phyloP scores from a whole-genome alignment of 805 yeast species.

The Candida taoyuanica region DNA sequence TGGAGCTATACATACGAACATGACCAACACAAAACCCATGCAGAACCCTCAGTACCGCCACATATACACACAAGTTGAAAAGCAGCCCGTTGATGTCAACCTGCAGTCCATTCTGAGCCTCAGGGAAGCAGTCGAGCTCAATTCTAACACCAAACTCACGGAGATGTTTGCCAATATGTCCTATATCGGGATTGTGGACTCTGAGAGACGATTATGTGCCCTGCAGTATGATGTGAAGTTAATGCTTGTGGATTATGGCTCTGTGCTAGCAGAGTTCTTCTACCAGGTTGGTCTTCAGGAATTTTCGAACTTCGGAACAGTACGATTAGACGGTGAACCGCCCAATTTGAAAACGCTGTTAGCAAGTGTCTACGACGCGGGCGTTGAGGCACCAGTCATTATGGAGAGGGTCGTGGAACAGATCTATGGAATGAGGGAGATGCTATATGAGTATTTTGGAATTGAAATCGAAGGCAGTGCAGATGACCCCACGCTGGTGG shows the following conservation, averaged over 20 bases:
- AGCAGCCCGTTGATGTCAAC: slow-evolving; percentile 39
- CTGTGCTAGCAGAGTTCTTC: slow-evolving; percentile 61
- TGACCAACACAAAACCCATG: not conserved
- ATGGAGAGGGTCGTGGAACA: slow-evolving; percentile 26
- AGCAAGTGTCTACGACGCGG: slow-evolving; percentile 9
- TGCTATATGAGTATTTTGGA: slow-evolving; percentile 78
- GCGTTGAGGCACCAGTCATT: slow-evolving; percentile 19
- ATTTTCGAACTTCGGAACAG: slow-evolving; percentile 75
- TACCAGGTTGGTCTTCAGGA: slow-evolving; percentile 77
- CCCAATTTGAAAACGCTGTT: slow-evolving; percentile 10
- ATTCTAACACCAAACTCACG: slow-evolving; percentile 51
- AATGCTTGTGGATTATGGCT: slow-evolving; percentile 75
- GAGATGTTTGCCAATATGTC: slow-evolving; percentile 63
- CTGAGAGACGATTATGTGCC: slow-evolving; percentile 63
- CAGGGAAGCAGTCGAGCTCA: slow-evolving; percentile 42
- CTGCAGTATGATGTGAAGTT: slow-evolving; percentile 79
- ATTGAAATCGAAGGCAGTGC: slow-evolving; percentile 34
- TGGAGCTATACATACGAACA: not conserved
- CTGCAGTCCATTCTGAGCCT: slow-evolving; percentile 58
- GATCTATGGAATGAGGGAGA: slow-evolving; percentile 55
- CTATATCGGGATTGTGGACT: slow-evolving; percentile 82
- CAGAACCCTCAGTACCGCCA: not conserved
- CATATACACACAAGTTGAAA: not conserved
- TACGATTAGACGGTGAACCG: slow-evolving; percentile 34
- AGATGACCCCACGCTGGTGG: slow-evolving; percentile 33